Base-by-base conservation (phyloP, 169 alveolate genomes). In the Eimeria praecox region DNA sequence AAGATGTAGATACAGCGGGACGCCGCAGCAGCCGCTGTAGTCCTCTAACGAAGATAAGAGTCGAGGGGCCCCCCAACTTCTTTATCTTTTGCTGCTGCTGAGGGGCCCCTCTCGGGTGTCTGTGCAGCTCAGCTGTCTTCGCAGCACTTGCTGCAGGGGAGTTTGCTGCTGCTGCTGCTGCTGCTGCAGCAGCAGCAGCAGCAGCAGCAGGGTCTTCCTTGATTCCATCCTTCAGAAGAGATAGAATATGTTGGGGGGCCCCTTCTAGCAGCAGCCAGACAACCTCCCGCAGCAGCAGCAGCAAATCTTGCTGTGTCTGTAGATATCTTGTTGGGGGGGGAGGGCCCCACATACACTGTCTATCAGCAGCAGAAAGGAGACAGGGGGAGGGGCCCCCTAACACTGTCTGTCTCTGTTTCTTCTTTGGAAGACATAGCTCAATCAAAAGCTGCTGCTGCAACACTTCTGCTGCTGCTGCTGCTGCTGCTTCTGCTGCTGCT, bases 21-120 rank as follows among this genome's bases (percentile, higher is more conserved):
- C 91, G 91, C 30, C 71, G 75, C 75, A 83, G 91, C 91, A 83
- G 52, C 49, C 91, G 91, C 71, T 83, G 91, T 30, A 83, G 73
- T n/a, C 91, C 91, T 52, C 75, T 46, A 4, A 83, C 54, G 42
- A 83, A 83, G 54, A 54, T 64, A 33, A 33, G n/a, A 3, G 91
- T 83, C 16, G 73, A 22, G 38, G 88, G 88, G 42, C 88, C 88
- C 46, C 33, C 75, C 54, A 73, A 35, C 3, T 83, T 83, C 9
- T 12, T n/a, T 2, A 2, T 20, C n/a, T 14, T n/a, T 30, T 49
- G 4, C 42, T 30, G 49, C 91, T 83, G 54, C 30, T 3, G 18
- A 49, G 56, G 54, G n/a, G n/a, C 85, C n/a, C n/a, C n/a, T 54
- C 54, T 38, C 6, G 12, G 49, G 62, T 78, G 89, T 16, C 38